phyloP scores from a whole-genome alignment of 2,329 filamentous ascomycete species.

The Tolypocladium tropicale region DNA sequence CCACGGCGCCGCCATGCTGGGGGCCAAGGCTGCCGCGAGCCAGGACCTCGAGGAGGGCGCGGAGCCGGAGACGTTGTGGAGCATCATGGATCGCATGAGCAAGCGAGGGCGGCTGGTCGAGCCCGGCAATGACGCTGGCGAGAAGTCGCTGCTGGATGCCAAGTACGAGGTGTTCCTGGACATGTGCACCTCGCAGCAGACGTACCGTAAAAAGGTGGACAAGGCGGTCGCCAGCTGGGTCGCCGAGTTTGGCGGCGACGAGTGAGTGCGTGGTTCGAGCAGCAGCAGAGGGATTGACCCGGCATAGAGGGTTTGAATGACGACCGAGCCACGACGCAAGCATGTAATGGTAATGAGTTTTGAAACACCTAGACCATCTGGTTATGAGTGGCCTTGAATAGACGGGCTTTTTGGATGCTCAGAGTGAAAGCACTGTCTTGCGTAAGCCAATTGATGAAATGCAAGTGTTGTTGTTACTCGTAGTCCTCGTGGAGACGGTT shows the following conservation, averaged over 20 bases:
- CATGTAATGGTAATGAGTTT: slow-evolving; percentile 1
- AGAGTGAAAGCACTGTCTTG: neutral
- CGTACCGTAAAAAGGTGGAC: slow-evolving; percentile 72
- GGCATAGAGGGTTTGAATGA: neutral
- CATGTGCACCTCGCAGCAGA: slow-evolving; percentile 77
- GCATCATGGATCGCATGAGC: slow-evolving; percentile 96
- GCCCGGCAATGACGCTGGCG: slow-evolving; percentile 58
- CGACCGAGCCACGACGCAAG: neutral
- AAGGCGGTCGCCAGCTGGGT: slow-evolving; percentile 35
- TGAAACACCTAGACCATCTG: neutral
- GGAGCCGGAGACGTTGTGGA: slow-evolving; percentile 80
- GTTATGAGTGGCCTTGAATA: neutral
- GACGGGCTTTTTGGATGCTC: neutral
- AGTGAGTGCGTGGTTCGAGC: neutral
- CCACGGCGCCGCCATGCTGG: slow-evolving; percentile 96
- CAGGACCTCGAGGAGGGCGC: slow-evolving; percentile 55
- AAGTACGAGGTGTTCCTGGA: slow-evolving; percentile 97
- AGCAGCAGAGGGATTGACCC: neutral
- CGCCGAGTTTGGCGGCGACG: slow-evolving; percentile 16
- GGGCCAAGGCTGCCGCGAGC: slow-evolving; percentile 92
- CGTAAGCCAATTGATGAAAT: neutral
- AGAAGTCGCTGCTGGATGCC: slow-evolving; percentile 70
- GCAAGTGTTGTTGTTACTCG: neutral
- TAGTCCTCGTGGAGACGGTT: neutral
- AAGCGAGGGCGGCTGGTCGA: slow-evolving; percentile 80